Percentiles rank a stretch among this genome's conserved stretches.
These are phyloP conservation scores for Actinomucor elegans DNA, from an alignment of 371 early-diverging fungal species.

Conservation along the genomic window DNA sequence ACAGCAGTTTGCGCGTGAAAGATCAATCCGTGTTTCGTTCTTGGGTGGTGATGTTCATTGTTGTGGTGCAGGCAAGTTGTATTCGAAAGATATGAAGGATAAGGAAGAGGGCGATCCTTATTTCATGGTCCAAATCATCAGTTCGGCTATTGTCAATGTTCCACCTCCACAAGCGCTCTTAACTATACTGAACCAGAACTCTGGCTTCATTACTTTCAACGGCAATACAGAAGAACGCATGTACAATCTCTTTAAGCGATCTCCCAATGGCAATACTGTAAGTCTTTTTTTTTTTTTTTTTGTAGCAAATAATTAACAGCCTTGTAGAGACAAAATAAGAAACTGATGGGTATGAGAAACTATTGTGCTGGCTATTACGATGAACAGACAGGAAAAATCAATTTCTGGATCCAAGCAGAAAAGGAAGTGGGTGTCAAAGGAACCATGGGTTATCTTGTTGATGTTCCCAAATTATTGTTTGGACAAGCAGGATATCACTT, in stretches of 20 bases:
- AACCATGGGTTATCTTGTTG: slow-evolving; percentile 45
- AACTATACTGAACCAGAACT: slow-evolving; percentile 25
- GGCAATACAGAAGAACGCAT: slow-evolving; percentile 35
- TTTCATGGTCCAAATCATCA: slow-evolving; percentile 71
- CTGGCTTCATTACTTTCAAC: slow-evolving; percentile 23
- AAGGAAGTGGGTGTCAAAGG: slow-evolving; percentile 42
- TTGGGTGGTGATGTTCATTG: slow-evolving; percentile 87
- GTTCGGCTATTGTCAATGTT: slow-evolving; percentile 72
- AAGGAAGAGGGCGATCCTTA: slow-evolving; percentile 59
- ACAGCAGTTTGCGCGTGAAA: slow-evolving; percentile 65
- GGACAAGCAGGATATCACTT: slow-evolving; percentile 39
- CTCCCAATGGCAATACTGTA: slow-evolving; percentile 31
- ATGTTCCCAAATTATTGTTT: slow-evolving; percentile 43
- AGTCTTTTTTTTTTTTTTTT: slow-evolving; percentile 3
- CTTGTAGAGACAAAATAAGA: slow-evolving; percentile 25
- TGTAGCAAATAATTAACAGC: neutral
- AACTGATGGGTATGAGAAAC: slow-evolving; percentile 36
- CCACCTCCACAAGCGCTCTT: slow-evolving; percentile 38
- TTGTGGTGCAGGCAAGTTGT: slow-evolving; percentile 68
- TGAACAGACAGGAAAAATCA: slow-evolving; percentile 35
- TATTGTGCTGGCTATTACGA: slow-evolving; percentile 43
- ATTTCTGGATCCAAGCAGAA: slow-evolving; percentile 51
- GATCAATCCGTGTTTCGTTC: slow-evolving; percentile 71
- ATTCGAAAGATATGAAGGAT: slow-evolving; percentile 49
- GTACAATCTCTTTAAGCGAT: slow-evolving; percentile 30